Conservation (phyloP, 805 yeast genomes). For the Metschnikowia aberdeeniae region DNA sequence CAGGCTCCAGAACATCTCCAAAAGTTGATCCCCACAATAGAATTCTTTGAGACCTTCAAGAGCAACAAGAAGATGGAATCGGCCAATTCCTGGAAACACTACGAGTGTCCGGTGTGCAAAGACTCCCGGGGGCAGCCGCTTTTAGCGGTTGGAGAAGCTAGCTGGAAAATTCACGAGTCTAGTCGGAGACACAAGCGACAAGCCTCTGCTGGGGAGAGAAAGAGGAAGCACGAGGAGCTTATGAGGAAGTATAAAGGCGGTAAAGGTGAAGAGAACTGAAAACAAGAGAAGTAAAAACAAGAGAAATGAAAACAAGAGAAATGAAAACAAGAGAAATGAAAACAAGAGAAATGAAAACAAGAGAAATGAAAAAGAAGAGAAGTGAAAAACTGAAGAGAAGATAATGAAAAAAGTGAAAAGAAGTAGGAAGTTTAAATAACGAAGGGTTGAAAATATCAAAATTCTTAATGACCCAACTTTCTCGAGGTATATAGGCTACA, state of each 20-base stretch:
- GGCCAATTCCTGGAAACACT: conserved; percentile 59
- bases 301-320: not conserved
- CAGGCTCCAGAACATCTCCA: conserved; percentile 28
- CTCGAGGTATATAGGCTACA: too few relatives aligned
- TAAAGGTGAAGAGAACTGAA: not conserved
- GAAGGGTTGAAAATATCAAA: too few relatives aligned
- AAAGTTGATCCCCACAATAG: conserved; percentile 25
- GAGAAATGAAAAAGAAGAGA: too few relatives aligned
- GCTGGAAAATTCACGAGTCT: conserved; percentile 62
- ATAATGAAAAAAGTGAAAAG: too few relatives aligned
- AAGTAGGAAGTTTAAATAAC: too few relatives aligned
- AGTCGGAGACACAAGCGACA: conserved; percentile 68
- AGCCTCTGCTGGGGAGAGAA: conserved; percentile 44
- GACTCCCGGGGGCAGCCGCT: conserved; percentile 52
- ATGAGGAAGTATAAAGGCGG: conserved; percentile 14
- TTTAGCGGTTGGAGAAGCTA: conserved; percentile 68
- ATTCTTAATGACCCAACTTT: too few relatives aligned
- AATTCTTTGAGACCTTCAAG: conserved; percentile 17
- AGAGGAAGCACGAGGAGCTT: conserved; percentile 51
- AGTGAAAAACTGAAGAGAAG: too few relatives aligned
- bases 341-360: too few relatives aligned
- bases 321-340: too few relatives aligned
- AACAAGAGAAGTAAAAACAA: conserved; percentile 11
- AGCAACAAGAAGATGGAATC: conserved; percentile 39
- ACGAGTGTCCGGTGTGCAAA: conserved; percentile 60